Percentiles rank a stretch among this genome's conserved stretches.
These are phyloP conservation scores for Syncephalastrum sp. DNA, from an alignment of 371 early-diverging fungal genomes.

Conservation along the genomic window DNA sequence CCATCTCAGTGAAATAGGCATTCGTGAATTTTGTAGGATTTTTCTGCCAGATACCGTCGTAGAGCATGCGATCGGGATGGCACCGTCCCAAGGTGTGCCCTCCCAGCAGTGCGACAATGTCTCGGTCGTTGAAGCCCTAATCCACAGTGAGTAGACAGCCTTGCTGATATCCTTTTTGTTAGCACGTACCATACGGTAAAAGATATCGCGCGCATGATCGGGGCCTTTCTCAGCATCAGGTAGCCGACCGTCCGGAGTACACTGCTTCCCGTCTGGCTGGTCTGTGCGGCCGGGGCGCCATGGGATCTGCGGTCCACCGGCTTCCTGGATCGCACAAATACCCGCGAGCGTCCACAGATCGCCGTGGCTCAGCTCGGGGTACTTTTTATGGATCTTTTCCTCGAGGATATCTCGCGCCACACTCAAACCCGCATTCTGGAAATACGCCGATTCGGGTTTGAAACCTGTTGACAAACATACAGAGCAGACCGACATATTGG, in stretches of 20 bases:
- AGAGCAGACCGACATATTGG: neutral
- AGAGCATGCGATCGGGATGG: conserved; percentile 80
- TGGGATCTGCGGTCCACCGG: conserved; percentile 73
- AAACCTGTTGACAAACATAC: conserved; percentile 22
- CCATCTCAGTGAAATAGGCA: conserved; percentile 69
- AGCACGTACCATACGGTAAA: conserved; percentile 83
- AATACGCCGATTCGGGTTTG: conserved; percentile 60
- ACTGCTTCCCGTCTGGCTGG: conserved; percentile 20
- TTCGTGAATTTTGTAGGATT: conserved; percentile 80
- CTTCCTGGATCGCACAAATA: conserved; percentile 77
- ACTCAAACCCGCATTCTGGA: conserved; percentile 80
- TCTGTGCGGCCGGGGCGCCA: conserved; percentile 81
- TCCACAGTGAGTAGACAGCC: neutral
- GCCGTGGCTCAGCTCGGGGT: conserved; percentile 74
- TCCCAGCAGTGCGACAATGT: conserved; percentile 81
- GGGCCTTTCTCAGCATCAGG: conserved; percentile 77
- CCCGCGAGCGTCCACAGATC: conserved; percentile 89
- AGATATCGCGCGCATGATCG: conserved; percentile 67
- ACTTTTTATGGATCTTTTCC: conserved; percentile 74
- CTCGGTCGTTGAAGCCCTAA: conserved; percentile 77
- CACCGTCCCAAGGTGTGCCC: conserved; percentile 90
- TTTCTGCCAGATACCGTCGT: conserved; percentile 82
- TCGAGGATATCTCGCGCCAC: conserved; percentile 65
- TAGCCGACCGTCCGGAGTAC: conserved; percentile 79
- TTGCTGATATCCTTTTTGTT: conserved; percentile 49